Evolutionary conservation across 306 rosid genomes (phyloP).

Genomic region (Albizia julibrissin): DNA sequence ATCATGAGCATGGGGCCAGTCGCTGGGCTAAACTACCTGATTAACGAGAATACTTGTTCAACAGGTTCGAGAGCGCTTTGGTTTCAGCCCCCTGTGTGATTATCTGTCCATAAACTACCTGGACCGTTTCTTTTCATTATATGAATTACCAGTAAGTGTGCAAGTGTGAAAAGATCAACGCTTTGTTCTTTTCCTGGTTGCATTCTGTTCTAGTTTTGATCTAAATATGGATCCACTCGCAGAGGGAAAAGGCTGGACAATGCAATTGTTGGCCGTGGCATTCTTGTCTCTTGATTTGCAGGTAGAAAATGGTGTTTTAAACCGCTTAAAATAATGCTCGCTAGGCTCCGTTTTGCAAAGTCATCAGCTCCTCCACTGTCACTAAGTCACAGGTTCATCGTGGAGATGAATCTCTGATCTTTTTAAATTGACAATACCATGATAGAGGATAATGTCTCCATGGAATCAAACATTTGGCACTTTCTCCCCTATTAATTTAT

Average conservation of each 20-base stretch:
- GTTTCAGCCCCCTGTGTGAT: slow-evolving; percentile 78
- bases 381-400: neutral
- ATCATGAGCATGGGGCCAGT: neutral
- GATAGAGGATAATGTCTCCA: neutral
- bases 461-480: neutral
- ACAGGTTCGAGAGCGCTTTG: slow-evolving; percentile 71
- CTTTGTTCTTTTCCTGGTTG: neutral
- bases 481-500: neutral
- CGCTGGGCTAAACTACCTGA: neutral
- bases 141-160: slow-evolving; percentile 82
- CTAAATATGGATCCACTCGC: slow-evolving; percentile 18
- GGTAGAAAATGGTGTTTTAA: slow-evolving; percentile 40
- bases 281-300: slow-evolving; percentile 84
- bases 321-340: neutral
- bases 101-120: slow-evolving; percentile 79
- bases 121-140: slow-evolving; percentile 88
- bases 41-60: slow-evolving; percentile 24
- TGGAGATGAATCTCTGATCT: neutral
- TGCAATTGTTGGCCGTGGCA: slow-evolving; percentile 84
- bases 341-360: neutral
- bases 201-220: slow-evolving; percentile 28
- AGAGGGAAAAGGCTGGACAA: slow-evolving; percentile 78
- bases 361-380: neutral
- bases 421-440: neutral
- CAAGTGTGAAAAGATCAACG: neutral